phyloP scores from a whole-genome alignment of 1,139 yeast genomes.

The Scheffersomyces stambukii region DNA sequence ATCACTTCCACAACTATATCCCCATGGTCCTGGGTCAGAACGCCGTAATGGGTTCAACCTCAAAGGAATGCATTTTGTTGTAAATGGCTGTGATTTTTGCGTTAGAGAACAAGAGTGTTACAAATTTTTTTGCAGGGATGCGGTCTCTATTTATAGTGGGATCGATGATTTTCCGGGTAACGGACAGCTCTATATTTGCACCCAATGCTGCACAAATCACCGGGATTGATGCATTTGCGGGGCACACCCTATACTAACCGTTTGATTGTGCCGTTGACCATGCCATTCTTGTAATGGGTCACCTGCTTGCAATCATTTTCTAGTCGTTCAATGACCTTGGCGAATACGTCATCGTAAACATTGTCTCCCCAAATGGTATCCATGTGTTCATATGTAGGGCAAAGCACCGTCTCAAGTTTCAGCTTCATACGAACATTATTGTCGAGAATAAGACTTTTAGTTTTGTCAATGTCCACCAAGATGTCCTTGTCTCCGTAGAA shows the following conservation, averaged over 20 bases:
- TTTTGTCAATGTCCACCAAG: conserved; percentile 37
- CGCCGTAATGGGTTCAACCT: conserved; percentile 73
- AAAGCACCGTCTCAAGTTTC: conserved; percentile 19
- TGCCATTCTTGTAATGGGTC: too few species aligned
- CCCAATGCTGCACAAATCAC: too few species aligned
- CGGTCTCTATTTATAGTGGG: too few species aligned
- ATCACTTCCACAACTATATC: conserved; percentile 40
- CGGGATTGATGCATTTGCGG: too few species aligned
- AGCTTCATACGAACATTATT: conserved; percentile 22
- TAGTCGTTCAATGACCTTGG: conserved; percentile 11
- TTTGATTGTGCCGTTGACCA: too few species aligned
- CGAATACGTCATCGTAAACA: conserved; percentile 27
- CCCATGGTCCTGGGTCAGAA: conserved; percentile 74
- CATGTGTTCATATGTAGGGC: conserved; percentile 32
- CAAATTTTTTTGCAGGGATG: too few species aligned
- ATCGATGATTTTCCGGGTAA: too few species aligned
- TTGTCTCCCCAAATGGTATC: conserved; percentile 31
- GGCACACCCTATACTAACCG: too few species aligned
- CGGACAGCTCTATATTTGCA: too few species aligned
- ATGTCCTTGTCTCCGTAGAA: conserved; percentile 40
- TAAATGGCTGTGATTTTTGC: conserved; percentile 68
- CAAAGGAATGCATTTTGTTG: conserved; percentile 66
- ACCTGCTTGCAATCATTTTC: conserved; percentile 5
- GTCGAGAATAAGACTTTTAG: conserved; percentile 20
- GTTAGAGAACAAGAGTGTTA: conserved; percentile 30